Percentiles rank a stretch among this genome's conserved stretches.
Conservation (phyloP, 768 basidiomycete species). For the Lactifluus subvellereus region DNA sequence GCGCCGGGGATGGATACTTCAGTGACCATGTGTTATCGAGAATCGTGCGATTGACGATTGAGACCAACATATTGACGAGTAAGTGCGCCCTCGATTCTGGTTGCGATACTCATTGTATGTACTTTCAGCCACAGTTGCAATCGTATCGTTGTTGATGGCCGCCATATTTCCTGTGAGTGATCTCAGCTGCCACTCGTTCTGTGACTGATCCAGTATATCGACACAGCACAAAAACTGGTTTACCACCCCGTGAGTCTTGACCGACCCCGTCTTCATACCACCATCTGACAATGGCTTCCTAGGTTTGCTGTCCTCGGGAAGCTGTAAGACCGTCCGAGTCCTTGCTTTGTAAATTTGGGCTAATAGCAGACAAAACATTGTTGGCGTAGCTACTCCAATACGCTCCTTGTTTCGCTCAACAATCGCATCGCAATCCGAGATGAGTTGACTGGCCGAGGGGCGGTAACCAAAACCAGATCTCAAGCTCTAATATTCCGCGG, state of each 20-base stretch:
- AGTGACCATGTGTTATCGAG: not conserved
- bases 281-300: not conserved
- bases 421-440: slow-evolving; percentile 13
- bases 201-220: not conserved
- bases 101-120: not conserved
- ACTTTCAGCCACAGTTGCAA: not conserved
- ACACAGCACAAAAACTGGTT: slow-evolving; percentile 6
- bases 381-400: slow-evolving; percentile 8
- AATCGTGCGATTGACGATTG: slow-evolving; percentile 3
- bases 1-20: not conserved
- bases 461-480: too few species aligned
- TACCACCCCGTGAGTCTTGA: slow-evolving; percentile 4
- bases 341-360: not conserved
- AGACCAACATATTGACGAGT: slow-evolving; percentile 8
- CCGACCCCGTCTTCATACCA: not conserved
- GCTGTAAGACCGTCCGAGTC: not conserved
- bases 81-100: not conserved
- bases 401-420: slow-evolving; percentile 11
- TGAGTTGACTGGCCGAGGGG: not conserved
- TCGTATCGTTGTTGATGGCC: not conserved
- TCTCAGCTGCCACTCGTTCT: not conserved
- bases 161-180: not conserved
- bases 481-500: too few species aligned
- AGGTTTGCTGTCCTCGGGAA: slow-evolving; percentile 7
- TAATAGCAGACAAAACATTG: not conserved